Conservation (phyloP, 2,329 filamentous ascomycete genomes). For the Xylaria sp. region DNA sequence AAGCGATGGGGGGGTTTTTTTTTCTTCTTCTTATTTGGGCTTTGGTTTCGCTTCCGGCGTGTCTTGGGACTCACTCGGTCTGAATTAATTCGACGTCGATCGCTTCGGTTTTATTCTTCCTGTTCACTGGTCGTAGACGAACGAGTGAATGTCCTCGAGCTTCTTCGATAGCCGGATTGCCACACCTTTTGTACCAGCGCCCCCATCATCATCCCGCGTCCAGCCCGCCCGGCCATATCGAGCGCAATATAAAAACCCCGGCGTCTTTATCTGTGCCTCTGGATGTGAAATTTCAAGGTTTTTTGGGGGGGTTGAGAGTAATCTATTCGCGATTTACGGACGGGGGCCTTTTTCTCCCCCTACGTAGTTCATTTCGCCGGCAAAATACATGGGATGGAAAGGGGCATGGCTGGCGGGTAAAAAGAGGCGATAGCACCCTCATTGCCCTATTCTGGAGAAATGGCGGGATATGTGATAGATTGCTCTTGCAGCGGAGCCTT, state of each 20-base stretch:
- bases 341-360: background rate
- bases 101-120: background rate
- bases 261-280: background rate
- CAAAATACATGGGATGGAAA: conserved; percentile 22
- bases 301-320: conserved; percentile 12
- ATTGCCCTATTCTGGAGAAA: conserved; percentile 29
- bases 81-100: background rate
- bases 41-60: background rate
- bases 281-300: background rate
- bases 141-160: background rate
- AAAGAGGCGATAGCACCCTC: conserved; percentile 1
- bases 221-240: conserved; percentile 11
- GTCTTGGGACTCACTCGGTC: no score
- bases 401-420: conserved; percentile 23
- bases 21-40: background rate
- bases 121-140: background rate
- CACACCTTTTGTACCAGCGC: conserved; percentile 8
- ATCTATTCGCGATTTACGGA: conserved; percentile 30
- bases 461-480: conserved; percentile 20
- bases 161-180: background rate
- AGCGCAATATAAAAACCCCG: conserved; percentile 7
- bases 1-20: background rate
- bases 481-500: conserved; percentile 32
- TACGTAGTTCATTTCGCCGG: conserved; percentile 23
- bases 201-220: conserved; percentile 10